Evolutionary conservation across 306 rosid genomes (phyloP).

Genomic region (Castanea sativa): DNA sequence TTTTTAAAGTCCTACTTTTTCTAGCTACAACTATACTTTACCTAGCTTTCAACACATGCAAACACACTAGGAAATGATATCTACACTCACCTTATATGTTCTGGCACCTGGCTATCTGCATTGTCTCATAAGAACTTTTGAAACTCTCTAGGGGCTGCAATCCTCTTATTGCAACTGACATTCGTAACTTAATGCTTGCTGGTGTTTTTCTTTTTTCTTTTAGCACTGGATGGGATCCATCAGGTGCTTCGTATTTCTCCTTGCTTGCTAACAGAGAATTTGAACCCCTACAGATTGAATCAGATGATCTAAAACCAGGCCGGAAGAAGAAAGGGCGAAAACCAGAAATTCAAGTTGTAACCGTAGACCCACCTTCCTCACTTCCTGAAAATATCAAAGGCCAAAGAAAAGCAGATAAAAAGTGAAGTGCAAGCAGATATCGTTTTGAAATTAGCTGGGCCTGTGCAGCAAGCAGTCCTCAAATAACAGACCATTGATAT

Average conservation of each 20-base stretch:
- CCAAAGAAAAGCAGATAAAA: slow-evolving; percentile 14
- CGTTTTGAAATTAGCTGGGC: slow-evolving; percentile 14
- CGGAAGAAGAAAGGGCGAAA: slow-evolving; percentile 42
- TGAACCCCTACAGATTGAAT: slow-evolving; percentile 39
- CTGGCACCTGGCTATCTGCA: no score
- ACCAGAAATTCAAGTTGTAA: slow-evolving; percentile 47
- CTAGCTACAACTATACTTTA: no score
- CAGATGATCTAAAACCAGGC: slow-evolving; percentile 37
- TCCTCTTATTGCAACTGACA: slow-evolving; percentile 2
- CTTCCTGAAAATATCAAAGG: slow-evolving; percentile 32
- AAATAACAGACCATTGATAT: neutral
- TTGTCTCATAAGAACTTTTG: neutral
- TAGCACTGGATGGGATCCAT: neutral
- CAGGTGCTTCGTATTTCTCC: neutral
- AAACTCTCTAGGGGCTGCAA: neutral
- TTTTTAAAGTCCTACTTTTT: no score
- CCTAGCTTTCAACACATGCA: no score
- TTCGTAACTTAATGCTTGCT: neutral
- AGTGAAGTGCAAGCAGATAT: slow-evolving; percentile 14
- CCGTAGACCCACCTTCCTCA: slow-evolving; percentile 36
- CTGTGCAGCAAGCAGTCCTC: slow-evolving; percentile 2
- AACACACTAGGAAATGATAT: no score
- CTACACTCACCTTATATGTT: no score
- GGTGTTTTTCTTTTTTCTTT: neutral
- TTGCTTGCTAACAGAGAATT: slow-evolving; percentile 16